phyloP scores from a whole-genome alignment of 2,329 filamentous ascomycete species.

The Amesomyces nigricolor region DNA sequence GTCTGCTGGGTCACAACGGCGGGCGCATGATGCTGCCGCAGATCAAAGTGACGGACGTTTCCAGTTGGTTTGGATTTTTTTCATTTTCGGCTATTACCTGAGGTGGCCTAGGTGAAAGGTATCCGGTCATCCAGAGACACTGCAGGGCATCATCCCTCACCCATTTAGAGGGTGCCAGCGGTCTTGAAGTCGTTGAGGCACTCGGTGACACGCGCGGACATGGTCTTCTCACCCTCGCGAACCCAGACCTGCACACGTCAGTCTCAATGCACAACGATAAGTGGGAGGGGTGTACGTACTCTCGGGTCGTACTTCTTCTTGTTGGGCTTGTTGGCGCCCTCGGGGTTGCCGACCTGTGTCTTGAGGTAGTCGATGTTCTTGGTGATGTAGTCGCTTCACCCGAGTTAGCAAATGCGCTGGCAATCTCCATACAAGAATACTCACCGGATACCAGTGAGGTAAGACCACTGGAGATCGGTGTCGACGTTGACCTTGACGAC shows the following conservation, averaged over 20 bases:
- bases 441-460: constrained; percentile 75
- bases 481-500: constrained; percentile 99
- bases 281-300: constrained; percentile 54
- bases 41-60: too few relatives aligned
- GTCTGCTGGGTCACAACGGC: too few relatives aligned
- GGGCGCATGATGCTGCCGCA: too few relatives aligned
- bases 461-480: constrained; percentile 95
- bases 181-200: constrained; percentile 92
- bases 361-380: constrained; percentile 93
- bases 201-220: constrained; percentile 72
- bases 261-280: not conserved
- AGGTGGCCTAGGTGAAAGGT: too few relatives aligned
- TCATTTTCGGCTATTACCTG: too few relatives aligned
- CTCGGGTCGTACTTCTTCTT: constrained; percentile 93
- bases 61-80: too few relatives aligned
- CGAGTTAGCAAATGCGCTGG: not conserved
- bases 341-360: constrained; percentile 87
- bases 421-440: not conserved
- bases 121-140: too few relatives aligned
- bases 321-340: constrained; percentile 92
- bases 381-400: constrained; percentile 67
- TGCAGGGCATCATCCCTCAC: not conserved
- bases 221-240: constrained; percentile 88
- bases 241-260: constrained; percentile 26
- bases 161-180: constrained; percentile 64